Percentiles rank a stretch among this genome's conserved stretches.
These are phyloP conservation scores for Boehmeria nivea DNA, from an alignment of 306 rosid species.

Conservation along the genomic window DNA sequence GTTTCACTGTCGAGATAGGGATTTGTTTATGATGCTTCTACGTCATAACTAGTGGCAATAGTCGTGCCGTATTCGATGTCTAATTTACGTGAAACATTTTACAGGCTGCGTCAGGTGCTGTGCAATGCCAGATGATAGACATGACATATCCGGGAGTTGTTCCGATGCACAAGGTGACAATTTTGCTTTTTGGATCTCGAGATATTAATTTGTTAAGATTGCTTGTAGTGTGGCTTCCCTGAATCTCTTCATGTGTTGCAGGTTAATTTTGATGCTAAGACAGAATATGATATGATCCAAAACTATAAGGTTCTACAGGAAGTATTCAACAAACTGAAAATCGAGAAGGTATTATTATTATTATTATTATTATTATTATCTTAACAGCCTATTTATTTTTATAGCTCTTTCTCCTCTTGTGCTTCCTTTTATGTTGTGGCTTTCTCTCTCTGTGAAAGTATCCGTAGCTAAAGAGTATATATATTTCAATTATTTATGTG, in stretches of 20 bases:
- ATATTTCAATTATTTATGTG: too few species aligned
- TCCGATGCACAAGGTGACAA: constrained; percentile 90
- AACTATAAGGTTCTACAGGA: constrained; percentile 93
- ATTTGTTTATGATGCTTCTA: too few species aligned
- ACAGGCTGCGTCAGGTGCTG: constrained; percentile 98
- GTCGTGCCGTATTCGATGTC: too few species aligned
- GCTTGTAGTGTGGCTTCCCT: neutral
- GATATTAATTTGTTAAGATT: neutral
- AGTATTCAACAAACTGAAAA: constrained; percentile 79
- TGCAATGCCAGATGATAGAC: constrained; percentile 94
- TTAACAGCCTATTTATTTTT: too few species aligned
- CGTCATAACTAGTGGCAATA: too few species aligned
- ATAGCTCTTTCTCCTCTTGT: too few species aligned
- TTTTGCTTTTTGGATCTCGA: constrained; percentile 8
- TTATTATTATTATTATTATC: constrained; percentile 2
- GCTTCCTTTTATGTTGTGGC: too few species aligned
- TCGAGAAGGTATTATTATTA: constrained; percentile 56
- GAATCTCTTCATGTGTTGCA: constrained; percentile 20
- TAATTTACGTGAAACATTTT: constrained; percentile 17
- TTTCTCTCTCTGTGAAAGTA: too few species aligned
- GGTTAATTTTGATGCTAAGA: constrained; percentile 90
- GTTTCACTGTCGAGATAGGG: neutral
- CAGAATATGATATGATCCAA: constrained; percentile 96
- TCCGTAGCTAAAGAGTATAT: too few species aligned
- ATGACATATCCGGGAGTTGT: constrained; percentile 82